Percentiles rank a stretch among this genome's conserved stretches.
Conservation (phyloP, 1,284 basidiomycete species). For the Mycosarcoma maydis region DNA sequence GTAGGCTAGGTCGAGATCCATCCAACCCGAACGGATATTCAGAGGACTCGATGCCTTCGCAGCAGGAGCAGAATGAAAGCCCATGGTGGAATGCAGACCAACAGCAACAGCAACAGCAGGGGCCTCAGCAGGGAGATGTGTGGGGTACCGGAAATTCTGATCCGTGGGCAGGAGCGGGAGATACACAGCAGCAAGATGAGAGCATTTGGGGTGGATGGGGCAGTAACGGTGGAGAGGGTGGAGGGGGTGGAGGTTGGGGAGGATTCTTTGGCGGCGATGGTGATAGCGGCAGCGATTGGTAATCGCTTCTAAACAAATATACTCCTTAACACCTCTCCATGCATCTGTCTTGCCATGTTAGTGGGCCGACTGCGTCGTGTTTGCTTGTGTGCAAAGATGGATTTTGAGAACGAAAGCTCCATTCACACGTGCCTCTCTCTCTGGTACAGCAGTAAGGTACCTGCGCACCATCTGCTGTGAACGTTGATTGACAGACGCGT, state of each 20-base stretch:
- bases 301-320: neutral
- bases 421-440: too few relatives aligned
- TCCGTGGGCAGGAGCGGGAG: conserved; percentile 39
- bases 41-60: neutral
- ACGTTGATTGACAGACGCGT: too few relatives aligned
- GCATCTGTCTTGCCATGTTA: too few relatives aligned
- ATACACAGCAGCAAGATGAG: conserved; percentile 20
- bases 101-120: conserved; percentile 6
- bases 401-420: too few relatives aligned
- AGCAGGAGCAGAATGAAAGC: conserved; percentile 7
- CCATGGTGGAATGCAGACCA: conserved; percentile 37
- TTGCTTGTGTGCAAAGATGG: too few relatives aligned
- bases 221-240: conserved; percentile 2
- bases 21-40: conserved; percentile 17
- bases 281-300: conserved; percentile 19
- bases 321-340: too few relatives aligned
- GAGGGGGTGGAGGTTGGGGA: conserved; percentile 42
- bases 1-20: conserved; percentile 23
- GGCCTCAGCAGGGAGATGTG: conserved; percentile 38
- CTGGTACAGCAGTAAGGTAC: too few relatives aligned
- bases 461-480: too few relatives aligned
- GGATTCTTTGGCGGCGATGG: conserved; percentile 45
- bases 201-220: conserved; percentile 27
- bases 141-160: conserved; percentile 33
- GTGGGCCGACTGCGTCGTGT: too few relatives aligned